These are phyloP conservation scores for Penicillium sp. DNA, from an alignment of 2,329 filamentous ascomycete species.

Conservation along the genomic window DNA sequence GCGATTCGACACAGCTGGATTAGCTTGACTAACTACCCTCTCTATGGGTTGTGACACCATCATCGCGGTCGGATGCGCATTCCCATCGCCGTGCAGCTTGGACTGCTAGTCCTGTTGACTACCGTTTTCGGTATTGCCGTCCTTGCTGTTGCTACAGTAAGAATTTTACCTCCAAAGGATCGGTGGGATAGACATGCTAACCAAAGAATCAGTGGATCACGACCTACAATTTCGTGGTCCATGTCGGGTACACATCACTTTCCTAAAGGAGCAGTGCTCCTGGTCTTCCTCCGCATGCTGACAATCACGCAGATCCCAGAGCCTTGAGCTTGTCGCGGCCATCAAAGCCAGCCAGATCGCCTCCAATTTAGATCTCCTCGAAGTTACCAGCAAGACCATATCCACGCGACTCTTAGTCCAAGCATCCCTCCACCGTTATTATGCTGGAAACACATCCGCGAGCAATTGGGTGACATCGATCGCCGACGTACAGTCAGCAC, in stretches of 20 bases:
- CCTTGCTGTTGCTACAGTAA: constrained; percentile 62
- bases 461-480: constrained; percentile 59
- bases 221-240: constrained; percentile 58
- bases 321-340: constrained; percentile 72
- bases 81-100: constrained; percentile 82
- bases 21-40: neutral
- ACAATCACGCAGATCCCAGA: constrained; percentile 44
- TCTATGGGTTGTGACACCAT: neutral
- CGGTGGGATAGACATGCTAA: neutral
- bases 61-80: constrained; percentile 61
- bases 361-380: constrained; percentile 72
- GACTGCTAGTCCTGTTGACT: constrained; percentile 69
- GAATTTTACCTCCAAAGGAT: constrained; percentile 4
- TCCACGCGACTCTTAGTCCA: constrained; percentile 59
- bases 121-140: constrained; percentile 71
- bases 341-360: constrained; percentile 79
- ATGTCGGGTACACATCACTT: constrained; percentile 43
- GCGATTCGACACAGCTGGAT: neutral
- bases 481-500: constrained; percentile 66
- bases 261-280: neutral
- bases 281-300: neutral
- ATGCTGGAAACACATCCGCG: constrained; percentile 49
- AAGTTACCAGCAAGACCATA: constrained; percentile 68
- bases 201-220: constrained; percentile 49
- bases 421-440: constrained; percentile 48